Percentiles rank a stretch among this genome's conserved stretches.
phyloP scores from a whole-genome alignment of 2,329 filamentous ascomycete genomes.

The Elsinoe arachidis region DNA sequence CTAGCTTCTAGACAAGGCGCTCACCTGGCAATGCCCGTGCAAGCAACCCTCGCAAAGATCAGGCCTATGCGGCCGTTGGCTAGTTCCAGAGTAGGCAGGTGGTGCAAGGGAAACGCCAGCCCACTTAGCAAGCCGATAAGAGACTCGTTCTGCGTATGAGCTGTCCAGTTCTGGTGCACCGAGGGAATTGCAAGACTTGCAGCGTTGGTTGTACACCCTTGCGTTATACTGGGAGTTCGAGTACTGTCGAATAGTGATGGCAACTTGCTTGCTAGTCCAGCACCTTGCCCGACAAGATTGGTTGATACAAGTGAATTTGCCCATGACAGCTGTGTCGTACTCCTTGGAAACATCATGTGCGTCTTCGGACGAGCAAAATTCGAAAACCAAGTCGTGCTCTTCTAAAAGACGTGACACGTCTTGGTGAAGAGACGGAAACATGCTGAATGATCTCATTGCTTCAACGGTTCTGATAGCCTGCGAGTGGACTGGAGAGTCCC shows the following conservation, averaged over 20 bases:
- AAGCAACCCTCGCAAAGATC: background rate
- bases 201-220: constrained; percentile 33
- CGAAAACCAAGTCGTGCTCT: background rate
- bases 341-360: constrained; percentile 16
- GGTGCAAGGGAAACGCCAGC: background rate
- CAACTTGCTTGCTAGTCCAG: constrained; percentile 35
- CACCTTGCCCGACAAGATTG: constrained; percentile 22
- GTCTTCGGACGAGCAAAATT: constrained; percentile 11
- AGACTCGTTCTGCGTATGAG: background rate
- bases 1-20: too few relatives aligned
- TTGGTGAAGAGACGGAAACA: background rate
- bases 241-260: constrained; percentile 37
- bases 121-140: constrained; percentile 3
- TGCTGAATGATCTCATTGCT: background rate
- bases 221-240: constrained; percentile 32
- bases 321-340: constrained; percentile 36
- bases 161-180: background rate
- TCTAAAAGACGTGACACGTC: background rate
- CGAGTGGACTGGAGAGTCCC: background rate
- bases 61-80: background rate
- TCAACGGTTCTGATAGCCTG: background rate
- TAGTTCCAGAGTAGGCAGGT: background rate
- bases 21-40: background rate
- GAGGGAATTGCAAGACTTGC: constrained; percentile 4
- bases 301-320: constrained; percentile 33